phyloP scores from a whole-genome alignment of 164 flowering plant species.

The Tinospora cordifolia region DNA sequence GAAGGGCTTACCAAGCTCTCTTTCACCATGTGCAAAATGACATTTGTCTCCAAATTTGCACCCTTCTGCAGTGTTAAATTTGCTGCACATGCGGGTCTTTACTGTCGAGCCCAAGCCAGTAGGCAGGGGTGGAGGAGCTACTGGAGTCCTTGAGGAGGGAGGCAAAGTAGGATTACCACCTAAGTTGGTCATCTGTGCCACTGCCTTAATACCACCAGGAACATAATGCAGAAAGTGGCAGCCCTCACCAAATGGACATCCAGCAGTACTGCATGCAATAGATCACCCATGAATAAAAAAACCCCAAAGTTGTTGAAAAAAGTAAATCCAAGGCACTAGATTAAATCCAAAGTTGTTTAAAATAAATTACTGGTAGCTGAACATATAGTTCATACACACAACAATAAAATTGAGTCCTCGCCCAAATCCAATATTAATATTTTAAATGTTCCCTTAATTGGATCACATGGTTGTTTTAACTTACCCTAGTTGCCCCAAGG shows the following conservation, averaged over 20 bases:
- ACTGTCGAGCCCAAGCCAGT: too few relatives aligned
- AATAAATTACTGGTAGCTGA: too few relatives aligned
- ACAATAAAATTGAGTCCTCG: too few relatives aligned
- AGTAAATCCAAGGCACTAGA: too few relatives aligned
- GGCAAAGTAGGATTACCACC: conserved; percentile 21
- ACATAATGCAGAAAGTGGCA: conserved; percentile 81
- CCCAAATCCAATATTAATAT: too few relatives aligned
- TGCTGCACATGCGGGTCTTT: conserved; percentile 69
- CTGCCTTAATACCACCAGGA: conserved; percentile 70
- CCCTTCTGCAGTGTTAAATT: conserved; percentile 62
- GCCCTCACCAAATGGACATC: conserved; percentile 86
- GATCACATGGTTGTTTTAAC: too few relatives aligned
- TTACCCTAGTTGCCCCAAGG: too few relatives aligned
- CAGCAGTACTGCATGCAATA: conserved; percentile 69
- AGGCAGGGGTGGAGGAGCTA: conserved; percentile 24
- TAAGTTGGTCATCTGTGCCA: conserved; percentile 63
- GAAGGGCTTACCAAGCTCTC: conserved; percentile 69
- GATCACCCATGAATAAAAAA: too few relatives aligned
- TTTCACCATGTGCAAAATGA: conserved; percentile 79
- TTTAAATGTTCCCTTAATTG: too few relatives aligned
- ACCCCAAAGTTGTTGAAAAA: too few relatives aligned
- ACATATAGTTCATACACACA: too few relatives aligned
- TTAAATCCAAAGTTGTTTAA: too few relatives aligned
- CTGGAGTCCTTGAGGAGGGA: conserved; percentile 35
- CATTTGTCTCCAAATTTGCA: conserved; percentile 91